Conservation (phyloP, 1,284 basidiomycete genomes). For the Cutaneotrichosporon curvatum region DNA sequence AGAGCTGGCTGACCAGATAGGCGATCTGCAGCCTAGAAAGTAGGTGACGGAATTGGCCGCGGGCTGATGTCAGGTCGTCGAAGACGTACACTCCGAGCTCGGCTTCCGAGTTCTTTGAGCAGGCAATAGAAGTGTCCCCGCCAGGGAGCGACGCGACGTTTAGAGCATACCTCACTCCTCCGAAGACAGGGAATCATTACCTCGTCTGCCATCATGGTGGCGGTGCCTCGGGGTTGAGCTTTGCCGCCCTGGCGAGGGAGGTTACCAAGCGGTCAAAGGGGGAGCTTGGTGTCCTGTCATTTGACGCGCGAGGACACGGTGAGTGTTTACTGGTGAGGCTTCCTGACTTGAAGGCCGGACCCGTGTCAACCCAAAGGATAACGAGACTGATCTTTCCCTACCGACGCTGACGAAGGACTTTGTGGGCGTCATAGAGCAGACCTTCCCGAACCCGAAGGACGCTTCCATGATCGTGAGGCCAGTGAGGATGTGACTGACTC, state of each 20-base stretch:
- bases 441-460: conserved; percentile 59
- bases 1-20: conserved; percentile 58
- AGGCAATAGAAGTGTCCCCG: conserved; percentile 67
- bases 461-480: conserved; percentile 66
- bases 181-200: conserved; percentile 46
- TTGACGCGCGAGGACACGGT: conserved; percentile 89
- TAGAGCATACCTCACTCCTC: conserved; percentile 67
- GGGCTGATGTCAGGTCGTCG: conserved; percentile 49
- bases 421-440: conserved; percentile 56
- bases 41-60: not conserved
- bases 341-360: conserved; percentile 55
- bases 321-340: conserved; percentile 24
- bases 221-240: conserved; percentile 80
- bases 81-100: conserved; percentile 62
- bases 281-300: conserved; percentile 72
- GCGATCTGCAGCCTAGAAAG: conserved; percentile 51
- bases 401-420: conserved; percentile 65
- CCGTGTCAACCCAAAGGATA: conserved; percentile 33
- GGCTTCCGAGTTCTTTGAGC: conserved; percentile 63
- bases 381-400: conserved; percentile 63
- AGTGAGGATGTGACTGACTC: conserved; percentile 18
- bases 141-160: conserved; percentile 57
- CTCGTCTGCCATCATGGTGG: conserved; percentile 93
- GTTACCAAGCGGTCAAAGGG: conserved; percentile 58
- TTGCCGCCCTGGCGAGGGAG: conserved; percentile 78